Conservation (phyloP, 2,329 filamentous ascomycete genomes). For the Paramyrothecium sp. region DNA sequence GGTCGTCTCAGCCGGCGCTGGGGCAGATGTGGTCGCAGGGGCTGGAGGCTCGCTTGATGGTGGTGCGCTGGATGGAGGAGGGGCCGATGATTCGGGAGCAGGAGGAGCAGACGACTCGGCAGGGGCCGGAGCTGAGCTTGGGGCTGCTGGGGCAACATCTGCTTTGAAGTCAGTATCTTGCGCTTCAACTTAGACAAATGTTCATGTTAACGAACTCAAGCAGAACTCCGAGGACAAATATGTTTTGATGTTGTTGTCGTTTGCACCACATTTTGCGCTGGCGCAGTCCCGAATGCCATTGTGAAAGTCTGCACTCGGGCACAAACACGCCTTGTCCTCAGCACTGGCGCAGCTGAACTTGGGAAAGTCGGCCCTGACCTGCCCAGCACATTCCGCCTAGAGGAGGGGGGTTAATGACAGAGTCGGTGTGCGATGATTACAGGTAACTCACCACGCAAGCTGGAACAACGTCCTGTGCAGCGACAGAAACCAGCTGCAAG, state of each 20-base stretch:
- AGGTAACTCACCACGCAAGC: constrained; percentile 28
- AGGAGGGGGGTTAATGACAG: neutral
- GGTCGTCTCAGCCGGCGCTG: neutral
- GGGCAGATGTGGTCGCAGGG: neutral
- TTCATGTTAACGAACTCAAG: constrained; percentile 13
- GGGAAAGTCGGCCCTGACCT: constrained; percentile 15
- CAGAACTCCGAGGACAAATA: constrained; percentile 18
- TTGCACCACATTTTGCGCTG: constrained; percentile 21
- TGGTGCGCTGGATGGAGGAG: neutral
- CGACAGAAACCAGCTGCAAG: constrained; percentile 19
- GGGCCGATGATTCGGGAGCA: neutral
- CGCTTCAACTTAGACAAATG: neutral
- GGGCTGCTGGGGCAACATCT: neutral
- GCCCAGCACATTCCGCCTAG: constrained; percentile 17
- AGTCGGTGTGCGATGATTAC: neutral
- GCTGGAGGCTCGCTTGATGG: neutral
- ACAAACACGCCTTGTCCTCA: constrained; percentile 36
- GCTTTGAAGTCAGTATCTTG: neutral
- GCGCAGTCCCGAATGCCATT: constrained; percentile 41
- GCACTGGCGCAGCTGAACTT: constrained; percentile 23
- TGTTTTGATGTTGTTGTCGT: constrained; percentile 14
- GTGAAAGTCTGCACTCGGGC: constrained; percentile 29
- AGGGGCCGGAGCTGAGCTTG: neutral
- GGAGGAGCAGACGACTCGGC: neutral
- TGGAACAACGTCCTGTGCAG: constrained; percentile 17